These are phyloP conservation scores for Sporothrix curviconia DNA, from an alignment of 2,329 filamentous ascomycete genomes.

Conservation along the genomic window DNA sequence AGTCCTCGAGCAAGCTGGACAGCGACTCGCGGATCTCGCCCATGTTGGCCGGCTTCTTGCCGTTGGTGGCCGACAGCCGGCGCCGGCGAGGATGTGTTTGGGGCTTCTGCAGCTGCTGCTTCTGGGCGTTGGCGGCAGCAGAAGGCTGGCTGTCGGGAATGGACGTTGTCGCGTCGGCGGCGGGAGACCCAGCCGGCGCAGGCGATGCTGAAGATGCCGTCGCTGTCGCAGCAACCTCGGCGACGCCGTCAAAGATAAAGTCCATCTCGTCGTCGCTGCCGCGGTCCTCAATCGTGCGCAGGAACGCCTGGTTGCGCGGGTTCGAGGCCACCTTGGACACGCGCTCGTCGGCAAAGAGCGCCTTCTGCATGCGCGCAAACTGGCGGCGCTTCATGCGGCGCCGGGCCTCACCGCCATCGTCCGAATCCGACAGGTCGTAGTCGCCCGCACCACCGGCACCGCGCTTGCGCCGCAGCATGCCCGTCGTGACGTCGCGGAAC, in stretches of 20 bases:
- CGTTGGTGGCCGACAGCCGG: constrained; percentile 40
- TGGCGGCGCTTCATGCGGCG: constrained; percentile 78
- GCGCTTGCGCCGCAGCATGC: constrained; percentile 76
- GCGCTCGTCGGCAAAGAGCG: constrained; percentile 79
- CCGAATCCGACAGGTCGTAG: constrained; percentile 81
- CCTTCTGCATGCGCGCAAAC: constrained; percentile 86
- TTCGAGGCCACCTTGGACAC: constrained; percentile 86
- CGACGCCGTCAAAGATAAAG: constrained; percentile 47
- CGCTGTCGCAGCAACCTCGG: constrained; percentile 30
- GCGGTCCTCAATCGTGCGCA: constrained; percentile 80
- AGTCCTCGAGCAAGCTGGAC: constrained; percentile 74
- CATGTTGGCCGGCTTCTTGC: constrained; percentile 65
- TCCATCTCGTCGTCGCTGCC: constrained; percentile 71
- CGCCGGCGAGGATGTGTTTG: constrained; percentile 38
- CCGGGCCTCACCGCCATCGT: constrained; percentile 74
- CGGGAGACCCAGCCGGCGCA: not conserved
- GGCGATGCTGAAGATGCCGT: constrained; percentile 19
- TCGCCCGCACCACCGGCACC: constrained; percentile 66
- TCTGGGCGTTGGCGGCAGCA: not conserved
- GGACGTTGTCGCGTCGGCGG: not conserved
- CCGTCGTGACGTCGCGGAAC: constrained; percentile 86
- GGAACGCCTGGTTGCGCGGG: constrained; percentile 82
- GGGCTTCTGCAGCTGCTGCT: constrained; percentile 29
- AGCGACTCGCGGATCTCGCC: constrained; percentile 78
- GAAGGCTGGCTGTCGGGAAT: constrained; percentile 19